These are phyloP conservation scores for Davidsoniella neocaledoniae DNA, from an alignment of 2,329 filamentous ascomycete species.

Conservation along the genomic window DNA sequence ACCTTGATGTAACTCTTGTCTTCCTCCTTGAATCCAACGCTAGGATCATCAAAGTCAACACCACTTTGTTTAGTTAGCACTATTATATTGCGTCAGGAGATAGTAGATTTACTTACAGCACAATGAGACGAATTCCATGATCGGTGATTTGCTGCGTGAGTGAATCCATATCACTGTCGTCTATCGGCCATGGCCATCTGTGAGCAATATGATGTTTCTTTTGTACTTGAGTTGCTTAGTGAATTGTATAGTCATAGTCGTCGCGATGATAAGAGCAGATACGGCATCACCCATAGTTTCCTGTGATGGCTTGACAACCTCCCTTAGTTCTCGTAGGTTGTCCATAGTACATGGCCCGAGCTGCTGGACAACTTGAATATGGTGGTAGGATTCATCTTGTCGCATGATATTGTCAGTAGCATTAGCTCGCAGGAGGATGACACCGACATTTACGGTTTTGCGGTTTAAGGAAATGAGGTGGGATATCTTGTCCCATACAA, in stretches of 20 bases:
- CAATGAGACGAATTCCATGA: constrained; percentile 57
- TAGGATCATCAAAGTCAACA: constrained; percentile 81
- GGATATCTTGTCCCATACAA: constrained; percentile 81
- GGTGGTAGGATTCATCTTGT: constrained; percentile 55
- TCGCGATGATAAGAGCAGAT: constrained; percentile 71
- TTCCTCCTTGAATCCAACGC: constrained; percentile 86
- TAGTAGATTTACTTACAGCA: constrained; percentile 43
- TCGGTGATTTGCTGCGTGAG: constrained; percentile 61
- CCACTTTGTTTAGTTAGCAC: constrained; percentile 34
- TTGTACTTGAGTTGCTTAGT: constrained; percentile 72
- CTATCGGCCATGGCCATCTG: constrained; percentile 62
- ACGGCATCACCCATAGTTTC: constrained; percentile 65
- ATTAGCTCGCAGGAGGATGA: constrained; percentile 71
- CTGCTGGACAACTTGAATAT: constrained; percentile 67
- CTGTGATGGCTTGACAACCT: constrained; percentile 46
- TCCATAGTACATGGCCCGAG: constrained; percentile 45
- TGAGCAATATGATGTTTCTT: constrained; percentile 68
- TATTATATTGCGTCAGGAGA: neutral
- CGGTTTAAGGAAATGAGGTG: constrained; percentile 52
- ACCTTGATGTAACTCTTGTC: constrained; percentile 60
- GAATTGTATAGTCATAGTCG: constrained; percentile 66
- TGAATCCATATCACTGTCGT: constrained; percentile 41
- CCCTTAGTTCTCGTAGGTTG: constrained; percentile 47
- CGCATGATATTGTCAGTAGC: constrained; percentile 53
- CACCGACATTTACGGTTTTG: constrained; percentile 54